Base-by-base conservation (phyloP, 257 asterid genomes). In the Scutellaria barbata region DNA sequence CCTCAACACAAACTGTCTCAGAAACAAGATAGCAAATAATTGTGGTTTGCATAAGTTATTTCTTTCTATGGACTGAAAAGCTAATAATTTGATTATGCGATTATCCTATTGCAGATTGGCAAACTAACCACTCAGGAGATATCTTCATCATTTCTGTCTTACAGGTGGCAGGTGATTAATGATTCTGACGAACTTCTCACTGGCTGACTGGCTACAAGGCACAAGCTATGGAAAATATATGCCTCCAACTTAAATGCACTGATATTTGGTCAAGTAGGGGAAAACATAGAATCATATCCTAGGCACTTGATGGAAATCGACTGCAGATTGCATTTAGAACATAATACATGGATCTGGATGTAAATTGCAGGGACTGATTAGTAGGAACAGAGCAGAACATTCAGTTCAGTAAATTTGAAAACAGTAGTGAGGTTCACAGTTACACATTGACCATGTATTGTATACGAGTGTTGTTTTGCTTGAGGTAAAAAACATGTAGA, bases 401-500 rank as follows among this genome's bases (percentile, higher is more conserved):
- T 68, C 51, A 20, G 50, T 42, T 63, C 51, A 20, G 22, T 41
- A 55, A 16, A 59, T 22, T 52, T 33, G 57, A 7, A n/a, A 35
- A 77, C 71, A 65, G 40, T 72, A 59, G 55, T 13, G 63, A 74
- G 45, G 63, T 67, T 46, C 66, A 47, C 25, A 66, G 57, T 61
- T 37, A 22, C 66, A 68, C 51, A 69, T 14, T 18, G 61, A 48
- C 53, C 53, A 14, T 55, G 53, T 18, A 57, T 33, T 52, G 66
- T 63, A 48, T 25, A 55, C 33, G 60, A 54, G 65, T 61, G 62
- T 45, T 53, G 11, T 51, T 51, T 12, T 50, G 61, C 41, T 13
- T 37, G 68, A 61, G 64, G 63, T 7, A 50, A 54, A 42, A 59
- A 52, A 53, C 60, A 58, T 57, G 64, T 16, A 13, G 47, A 35